Evolutionary conservation across 164 flowering plant genomes (phyloP).

Genomic region (Litsea cubeba): DNA sequence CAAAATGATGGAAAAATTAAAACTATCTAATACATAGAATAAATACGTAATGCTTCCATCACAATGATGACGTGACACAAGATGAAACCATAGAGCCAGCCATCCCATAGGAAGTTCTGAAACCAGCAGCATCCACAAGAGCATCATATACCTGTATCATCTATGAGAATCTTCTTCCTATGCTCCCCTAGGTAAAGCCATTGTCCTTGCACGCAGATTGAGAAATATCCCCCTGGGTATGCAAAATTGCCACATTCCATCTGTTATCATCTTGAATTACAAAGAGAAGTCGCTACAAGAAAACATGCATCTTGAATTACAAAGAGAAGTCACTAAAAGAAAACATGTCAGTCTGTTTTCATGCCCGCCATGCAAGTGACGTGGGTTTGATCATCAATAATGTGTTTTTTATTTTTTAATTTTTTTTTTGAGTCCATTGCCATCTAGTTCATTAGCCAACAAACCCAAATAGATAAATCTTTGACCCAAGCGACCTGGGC

Average conservation of each 20-base stretch:
- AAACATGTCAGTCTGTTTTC: not conserved
- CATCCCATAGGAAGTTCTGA: not conserved
- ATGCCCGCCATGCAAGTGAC: no score
- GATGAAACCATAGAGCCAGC: no score
- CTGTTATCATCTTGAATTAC: not conserved
- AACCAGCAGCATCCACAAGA: not conserved
- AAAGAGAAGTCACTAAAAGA: not conserved
- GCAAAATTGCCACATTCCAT: not conserved
- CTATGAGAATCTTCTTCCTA: conserved; percentile 2
- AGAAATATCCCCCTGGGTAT: conserved; percentile 72
- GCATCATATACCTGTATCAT: not conserved
- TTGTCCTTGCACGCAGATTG: conserved; percentile 63
- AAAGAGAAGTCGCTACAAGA: not conserved
- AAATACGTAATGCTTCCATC: no score
- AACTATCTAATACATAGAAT: no score
- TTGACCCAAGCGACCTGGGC: no score
- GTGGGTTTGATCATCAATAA: no score
- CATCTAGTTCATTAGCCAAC: no score
- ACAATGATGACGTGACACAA: no score
- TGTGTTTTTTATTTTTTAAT: no score
- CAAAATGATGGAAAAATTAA: no score
- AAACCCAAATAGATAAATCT: no score
- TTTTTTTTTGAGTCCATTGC: no score
- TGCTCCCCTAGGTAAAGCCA: conserved; percentile 33
- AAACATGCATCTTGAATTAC: not conserved